Evolutionary conservation across 129 eudicot species (phyloP).

Genomic region (Dittrichia graveolens): DNA sequence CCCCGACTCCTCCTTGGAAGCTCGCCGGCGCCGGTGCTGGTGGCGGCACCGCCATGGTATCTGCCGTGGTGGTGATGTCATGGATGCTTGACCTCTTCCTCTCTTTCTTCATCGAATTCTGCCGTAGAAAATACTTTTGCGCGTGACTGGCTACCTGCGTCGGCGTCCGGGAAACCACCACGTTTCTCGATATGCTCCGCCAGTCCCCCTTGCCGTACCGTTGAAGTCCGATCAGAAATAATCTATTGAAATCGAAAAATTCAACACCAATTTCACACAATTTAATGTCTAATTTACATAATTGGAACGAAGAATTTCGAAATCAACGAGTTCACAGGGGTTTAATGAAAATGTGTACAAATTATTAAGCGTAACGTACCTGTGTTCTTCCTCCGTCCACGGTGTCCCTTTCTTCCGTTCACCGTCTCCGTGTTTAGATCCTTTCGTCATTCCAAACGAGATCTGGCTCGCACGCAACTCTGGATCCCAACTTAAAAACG

Average conservation of each 20-base stretch:
- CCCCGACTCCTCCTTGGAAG: constrained; percentile 37
- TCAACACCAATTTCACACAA: background rate
- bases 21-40: constrained; percentile 22
- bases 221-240: constrained; percentile 58
- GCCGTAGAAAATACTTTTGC: constrained; percentile 67
- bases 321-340: background rate
- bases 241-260: constrained; percentile 28
- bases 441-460: constrained; percentile 58
- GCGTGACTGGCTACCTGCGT: constrained; percentile 84
- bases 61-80: constrained; percentile 59
- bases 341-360: constrained; percentile 17
- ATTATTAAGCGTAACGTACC: constrained; percentile 42
- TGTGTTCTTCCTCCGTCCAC: constrained; percentile 95
- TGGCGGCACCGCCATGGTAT: constrained; percentile 45
- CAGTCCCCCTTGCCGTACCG: constrained; percentile 72
- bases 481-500: constrained; percentile 50
- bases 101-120: constrained; percentile 63
- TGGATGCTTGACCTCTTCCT: constrained; percentile 74
- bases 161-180: constrained; percentile 67
- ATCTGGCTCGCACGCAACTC: constrained; percentile 54
- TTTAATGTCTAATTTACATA: background rate
- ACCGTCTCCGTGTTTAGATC: constrained; percentile 44
- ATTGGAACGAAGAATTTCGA: background rate
- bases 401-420: constrained; percentile 94
- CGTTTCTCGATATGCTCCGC: constrained; percentile 78